Evolutionary conservation across 2,329 filamentous ascomycete genomes (phyloP).

Genomic region (Diaporthe velutina): DNA sequence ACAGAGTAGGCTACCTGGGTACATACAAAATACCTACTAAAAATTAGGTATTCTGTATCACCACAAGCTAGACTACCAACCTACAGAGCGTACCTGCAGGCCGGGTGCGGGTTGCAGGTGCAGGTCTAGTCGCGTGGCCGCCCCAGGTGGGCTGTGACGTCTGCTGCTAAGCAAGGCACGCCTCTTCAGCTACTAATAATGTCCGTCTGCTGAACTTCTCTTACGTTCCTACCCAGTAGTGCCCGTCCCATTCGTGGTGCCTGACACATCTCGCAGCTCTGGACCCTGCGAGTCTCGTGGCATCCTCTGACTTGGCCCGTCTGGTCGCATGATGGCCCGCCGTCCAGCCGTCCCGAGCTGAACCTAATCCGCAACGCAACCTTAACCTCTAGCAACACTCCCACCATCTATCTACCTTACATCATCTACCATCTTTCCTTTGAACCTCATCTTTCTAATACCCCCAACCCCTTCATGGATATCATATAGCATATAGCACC

Average conservation of each 20-base stretch:
- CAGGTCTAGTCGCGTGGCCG: conserved; percentile 9
- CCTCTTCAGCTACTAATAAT: conserved; percentile 1
- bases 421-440: not conserved
- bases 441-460: conserved; percentile 5
- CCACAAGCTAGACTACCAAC: not conserved
- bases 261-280: conserved; percentile 7
- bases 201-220: conserved; percentile 10
- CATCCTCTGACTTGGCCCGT: conserved; percentile 42
- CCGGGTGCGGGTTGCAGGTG: too few relatives aligned
- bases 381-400: not conserved
- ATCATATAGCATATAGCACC: conserved; percentile 20
- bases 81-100: not conserved
- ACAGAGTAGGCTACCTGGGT: not conserved
- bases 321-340: conserved; percentile 43
- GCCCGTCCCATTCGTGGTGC: not conserved
- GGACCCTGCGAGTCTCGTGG: conserved; percentile 45
- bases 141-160: conserved; percentile 26
- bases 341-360: conserved; percentile 22
- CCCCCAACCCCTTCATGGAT: conserved; percentile 13
- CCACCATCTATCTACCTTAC: not conserved
- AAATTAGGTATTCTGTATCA: not conserved
- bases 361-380: conserved; percentile 6
- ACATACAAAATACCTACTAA: not conserved
- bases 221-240: conserved; percentile 1
- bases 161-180: conserved; percentile 14